These are phyloP conservation scores for Claviceps quebecensis DNA, from an alignment of 2,329 filamentous ascomycete species.

Conservation along the genomic window DNA sequence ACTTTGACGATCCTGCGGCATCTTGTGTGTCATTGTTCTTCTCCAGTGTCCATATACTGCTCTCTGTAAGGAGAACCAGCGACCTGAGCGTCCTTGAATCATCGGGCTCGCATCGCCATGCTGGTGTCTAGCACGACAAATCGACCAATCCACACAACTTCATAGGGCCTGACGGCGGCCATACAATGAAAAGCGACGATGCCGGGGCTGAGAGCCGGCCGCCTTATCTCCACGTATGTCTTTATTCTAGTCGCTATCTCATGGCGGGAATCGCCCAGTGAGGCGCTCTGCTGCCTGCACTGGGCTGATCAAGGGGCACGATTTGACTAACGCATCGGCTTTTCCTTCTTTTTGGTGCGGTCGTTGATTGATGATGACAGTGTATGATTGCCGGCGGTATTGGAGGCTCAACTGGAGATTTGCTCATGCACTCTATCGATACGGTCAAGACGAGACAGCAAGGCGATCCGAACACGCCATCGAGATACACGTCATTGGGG, in stretches of 20 bases:
- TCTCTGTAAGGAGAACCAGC: slow-evolving; percentile 1
- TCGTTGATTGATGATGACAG: slow-evolving; percentile 27
- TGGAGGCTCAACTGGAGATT: slow-evolving; percentile 84
- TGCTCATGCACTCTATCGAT: slow-evolving; percentile 97
- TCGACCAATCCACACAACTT: slow-evolving; percentile 13
- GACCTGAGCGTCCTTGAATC: slow-evolving; percentile 2
- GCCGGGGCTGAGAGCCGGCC: slow-evolving; percentile 29
- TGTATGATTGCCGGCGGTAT: slow-evolving; percentile 91
- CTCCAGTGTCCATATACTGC: too few species aligned
- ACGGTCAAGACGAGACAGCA: slow-evolving; percentile 98
- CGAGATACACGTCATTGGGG: slow-evolving; percentile 82
- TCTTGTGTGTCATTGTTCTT: slow-evolving; percentile 2
- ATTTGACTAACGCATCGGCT: background rate
- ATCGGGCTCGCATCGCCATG: slow-evolving; percentile 18
- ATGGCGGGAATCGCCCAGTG: background rate
- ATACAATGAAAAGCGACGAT: slow-evolving; percentile 23
- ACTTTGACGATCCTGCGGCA: background rate
- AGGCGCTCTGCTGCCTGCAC: background rate
- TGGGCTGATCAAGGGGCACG: background rate
- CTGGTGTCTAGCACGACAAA: slow-evolving; percentile 13
- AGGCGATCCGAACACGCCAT: slow-evolving; percentile 83
- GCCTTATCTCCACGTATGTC: slow-evolving; percentile 29
- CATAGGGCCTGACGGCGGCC: slow-evolving; percentile 12
- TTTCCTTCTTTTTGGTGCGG: slow-evolving; percentile 2
- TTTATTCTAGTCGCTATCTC: background rate